phyloP scores from a whole-genome alignment of 1,284 basidiomycete species.

The Polyporus tsugae region DNA sequence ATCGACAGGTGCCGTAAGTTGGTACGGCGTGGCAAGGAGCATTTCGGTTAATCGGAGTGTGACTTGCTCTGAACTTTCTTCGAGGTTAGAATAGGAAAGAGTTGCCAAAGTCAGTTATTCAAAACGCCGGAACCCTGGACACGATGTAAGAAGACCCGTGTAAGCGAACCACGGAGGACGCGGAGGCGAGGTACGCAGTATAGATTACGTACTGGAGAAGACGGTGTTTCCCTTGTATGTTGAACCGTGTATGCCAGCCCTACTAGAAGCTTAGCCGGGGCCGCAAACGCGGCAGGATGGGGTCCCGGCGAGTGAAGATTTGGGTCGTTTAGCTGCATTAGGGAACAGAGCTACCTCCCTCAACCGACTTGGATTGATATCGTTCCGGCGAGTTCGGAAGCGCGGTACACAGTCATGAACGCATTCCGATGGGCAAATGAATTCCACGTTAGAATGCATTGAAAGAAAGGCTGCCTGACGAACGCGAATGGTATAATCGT shows the following conservation, averaged over 20 bases:
- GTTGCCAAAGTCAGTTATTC: neutral
- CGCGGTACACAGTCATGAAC: too few relatives aligned
- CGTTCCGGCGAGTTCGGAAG: neutral
- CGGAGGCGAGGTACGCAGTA: neutral
- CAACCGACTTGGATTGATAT: neutral
- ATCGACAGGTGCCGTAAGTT: neutral
- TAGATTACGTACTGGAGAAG: neutral
- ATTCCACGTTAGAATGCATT: too few relatives aligned
- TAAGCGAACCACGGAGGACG: slow-evolving; percentile 4
- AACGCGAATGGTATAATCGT: too few relatives aligned
- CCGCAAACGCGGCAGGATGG: neutral
- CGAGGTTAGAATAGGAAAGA: neutral
- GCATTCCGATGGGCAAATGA: too few relatives aligned
- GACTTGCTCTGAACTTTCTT: neutral
- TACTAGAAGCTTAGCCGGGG: neutral
- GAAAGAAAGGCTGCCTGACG: too few relatives aligned
- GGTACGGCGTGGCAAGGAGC: neutral
- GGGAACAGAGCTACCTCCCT: neutral
- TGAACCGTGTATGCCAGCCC: neutral
- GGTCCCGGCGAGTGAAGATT: neutral
- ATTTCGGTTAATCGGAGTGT: neutral
- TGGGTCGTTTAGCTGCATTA: neutral
- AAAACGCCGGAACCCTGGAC: neutral
- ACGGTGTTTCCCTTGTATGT: neutral
- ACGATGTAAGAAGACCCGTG: neutral